These are phyloP conservation scores for Breynia disticha DNA, from an alignment of 441 rosid genomes.

Conservation along the genomic window DNA sequence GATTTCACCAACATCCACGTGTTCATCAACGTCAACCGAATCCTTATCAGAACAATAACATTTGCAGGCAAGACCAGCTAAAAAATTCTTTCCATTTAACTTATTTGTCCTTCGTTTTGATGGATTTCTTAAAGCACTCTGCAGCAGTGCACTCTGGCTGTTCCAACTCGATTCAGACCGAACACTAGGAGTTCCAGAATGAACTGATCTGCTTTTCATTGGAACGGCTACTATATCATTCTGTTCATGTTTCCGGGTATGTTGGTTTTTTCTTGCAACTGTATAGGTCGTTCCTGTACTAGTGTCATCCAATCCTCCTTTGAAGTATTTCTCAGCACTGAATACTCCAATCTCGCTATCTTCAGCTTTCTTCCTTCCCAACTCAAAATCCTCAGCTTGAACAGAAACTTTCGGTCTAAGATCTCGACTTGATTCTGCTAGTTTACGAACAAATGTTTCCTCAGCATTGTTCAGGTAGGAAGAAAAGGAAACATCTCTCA, in stretches of 20 bases:
- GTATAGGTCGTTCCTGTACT: constrained; percentile 32
- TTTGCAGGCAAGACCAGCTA: constrained; percentile 50
- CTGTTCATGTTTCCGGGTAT: constrained; percentile 17
- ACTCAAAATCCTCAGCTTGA: constrained; percentile 16
- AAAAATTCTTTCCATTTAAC: constrained; percentile 32
- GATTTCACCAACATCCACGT: constrained; percentile 32
- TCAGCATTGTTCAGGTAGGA: constrained; percentile 34
- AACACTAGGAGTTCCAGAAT: constrained; percentile 40
- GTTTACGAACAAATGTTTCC: constrained; percentile 24
- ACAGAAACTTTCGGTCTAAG: constrained; percentile 14
- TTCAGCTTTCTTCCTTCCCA: constrained; percentile 27
- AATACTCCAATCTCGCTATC: constrained; percentile 75
- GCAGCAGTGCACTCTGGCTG: constrained; percentile 58
- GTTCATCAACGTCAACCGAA: constrained; percentile 45
- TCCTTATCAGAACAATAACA: constrained; percentile 53
- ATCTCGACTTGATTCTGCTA: constrained; percentile 23
- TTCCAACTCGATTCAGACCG: constrained; percentile 65
- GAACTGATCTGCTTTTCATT: constrained; percentile 13
- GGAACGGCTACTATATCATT: constrained; percentile 6
- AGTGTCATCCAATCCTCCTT: constrained; percentile 40
- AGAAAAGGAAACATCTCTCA: constrained; percentile 29
- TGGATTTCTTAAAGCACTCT: constrained; percentile 19
- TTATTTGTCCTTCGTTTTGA: constrained; percentile 20
- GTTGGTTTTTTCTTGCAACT: constrained; percentile 16
- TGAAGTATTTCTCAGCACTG: constrained; percentile 78